Conservation (phyloP, 768 basidiomycete genomes). For the Tephrocybe sp. region DNA sequence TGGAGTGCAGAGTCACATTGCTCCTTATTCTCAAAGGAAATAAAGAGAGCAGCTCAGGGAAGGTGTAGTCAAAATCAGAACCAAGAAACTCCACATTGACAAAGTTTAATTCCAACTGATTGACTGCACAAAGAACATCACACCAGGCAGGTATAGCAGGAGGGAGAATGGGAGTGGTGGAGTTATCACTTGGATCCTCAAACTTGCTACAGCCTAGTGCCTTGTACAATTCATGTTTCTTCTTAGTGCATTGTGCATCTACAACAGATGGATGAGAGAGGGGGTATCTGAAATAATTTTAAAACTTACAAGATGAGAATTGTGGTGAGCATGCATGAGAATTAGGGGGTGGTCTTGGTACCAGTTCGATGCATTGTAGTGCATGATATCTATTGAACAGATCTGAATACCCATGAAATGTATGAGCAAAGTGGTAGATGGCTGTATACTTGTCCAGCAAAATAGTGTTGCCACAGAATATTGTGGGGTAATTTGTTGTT, state of each 20-base stretch:
- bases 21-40: no score
- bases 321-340: background rate
- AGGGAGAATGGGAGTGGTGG: no score
- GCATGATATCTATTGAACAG: background rate
- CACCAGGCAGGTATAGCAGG: background rate
- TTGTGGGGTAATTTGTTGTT: background rate
- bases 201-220: no score
- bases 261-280: no score
- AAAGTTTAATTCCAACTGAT: background rate
- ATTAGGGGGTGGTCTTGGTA: background rate
- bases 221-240: no score
- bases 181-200: no score
- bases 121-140: background rate
- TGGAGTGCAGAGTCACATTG: background rate
- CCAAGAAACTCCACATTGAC: background rate
- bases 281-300: no score
- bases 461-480: background rate
- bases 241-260: conserved; percentile 3
- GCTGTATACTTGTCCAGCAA: background rate
- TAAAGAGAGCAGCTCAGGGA: no score
- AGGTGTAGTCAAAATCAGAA: background rate
- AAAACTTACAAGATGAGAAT: conserved; percentile 7
- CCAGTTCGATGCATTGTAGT: no score
- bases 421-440: no score
- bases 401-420: background rate